These are phyloP conservation scores for Baorangia bicolor DNA, from an alignment of 768 basidiomycete genomes.

Conservation along the genomic window DNA sequence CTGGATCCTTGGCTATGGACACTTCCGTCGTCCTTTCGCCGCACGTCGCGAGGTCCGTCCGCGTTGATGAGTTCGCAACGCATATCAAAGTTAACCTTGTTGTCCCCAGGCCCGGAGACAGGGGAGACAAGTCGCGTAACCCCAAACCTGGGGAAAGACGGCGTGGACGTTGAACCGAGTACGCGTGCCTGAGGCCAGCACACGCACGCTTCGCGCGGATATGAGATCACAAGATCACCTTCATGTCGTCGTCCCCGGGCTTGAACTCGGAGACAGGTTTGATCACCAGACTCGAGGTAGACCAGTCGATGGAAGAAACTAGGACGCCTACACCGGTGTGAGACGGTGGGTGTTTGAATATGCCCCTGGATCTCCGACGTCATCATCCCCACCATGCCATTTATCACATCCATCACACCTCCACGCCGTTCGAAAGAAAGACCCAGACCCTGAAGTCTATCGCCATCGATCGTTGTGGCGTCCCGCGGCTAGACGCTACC, in stretches of 20 bases:
- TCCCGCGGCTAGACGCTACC: slow-evolving; percentile 14
- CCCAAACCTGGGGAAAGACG: neutral
- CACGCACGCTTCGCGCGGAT: neutral
- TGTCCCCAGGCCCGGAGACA: neutral
- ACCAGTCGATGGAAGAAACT: neutral
- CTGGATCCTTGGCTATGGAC: neutral
- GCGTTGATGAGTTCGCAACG: neutral
- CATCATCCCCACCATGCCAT: neutral
- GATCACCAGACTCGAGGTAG: neutral
- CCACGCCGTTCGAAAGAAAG: neutral
- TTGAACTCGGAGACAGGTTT: neutral
- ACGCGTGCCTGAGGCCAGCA: neutral
- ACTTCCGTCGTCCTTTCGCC: neutral
- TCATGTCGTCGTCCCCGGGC: neutral
- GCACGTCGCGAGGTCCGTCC: slow-evolving; percentile 14
- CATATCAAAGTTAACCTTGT: slow-evolving; percentile 15
- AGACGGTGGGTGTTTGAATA: neutral
- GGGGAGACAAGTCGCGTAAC: neutral
- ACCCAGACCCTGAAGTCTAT: slow-evolving; percentile 18
- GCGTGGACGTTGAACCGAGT: neutral
- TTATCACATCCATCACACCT: neutral
- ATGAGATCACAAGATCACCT: neutral
- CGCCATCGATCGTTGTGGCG: slow-evolving; percentile 8
- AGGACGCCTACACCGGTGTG: neutral
- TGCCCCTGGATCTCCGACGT: neutral